These are phyloP conservation scores for Neurospora pannonica DNA, from an alignment of 495 filamentous ascomycete genomes.

Conservation along the genomic window DNA sequence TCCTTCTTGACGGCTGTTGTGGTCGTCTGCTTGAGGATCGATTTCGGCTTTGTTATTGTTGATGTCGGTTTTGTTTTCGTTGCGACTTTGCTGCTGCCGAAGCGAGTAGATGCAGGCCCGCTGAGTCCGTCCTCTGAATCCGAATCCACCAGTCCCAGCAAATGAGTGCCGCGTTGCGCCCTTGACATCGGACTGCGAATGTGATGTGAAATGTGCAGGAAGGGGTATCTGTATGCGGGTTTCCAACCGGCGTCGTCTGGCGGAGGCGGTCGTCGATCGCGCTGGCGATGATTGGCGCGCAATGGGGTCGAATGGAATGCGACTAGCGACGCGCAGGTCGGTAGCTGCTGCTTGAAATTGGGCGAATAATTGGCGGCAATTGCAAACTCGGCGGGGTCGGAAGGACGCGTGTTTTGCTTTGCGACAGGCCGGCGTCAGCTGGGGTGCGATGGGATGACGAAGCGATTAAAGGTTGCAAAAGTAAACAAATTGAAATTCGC, in stretches of 20 bases:
- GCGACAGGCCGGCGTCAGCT: neutral
- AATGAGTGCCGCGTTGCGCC: conserved; percentile 31
- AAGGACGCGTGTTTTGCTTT: neutral
- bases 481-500: conserved; percentile 9
- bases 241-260: neutral
- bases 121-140: conserved; percentile 53
- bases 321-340: conserved; percentile 5
- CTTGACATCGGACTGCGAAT: conserved; percentile 23
- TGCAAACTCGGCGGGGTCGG: neutral
- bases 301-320: conserved; percentile 3
- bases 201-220: neutral
- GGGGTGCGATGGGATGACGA: neutral
- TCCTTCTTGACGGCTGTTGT: neutral
- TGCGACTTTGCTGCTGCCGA: conserved; percentile 25
- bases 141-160: conserved; percentile 57
- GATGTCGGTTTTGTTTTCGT: conserved; percentile 11
- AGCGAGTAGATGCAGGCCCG: conserved; percentile 23
- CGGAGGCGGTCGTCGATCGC: neutral
- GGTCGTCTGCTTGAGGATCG: neutral
- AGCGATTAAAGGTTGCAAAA: neutral
- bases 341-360: neutral
- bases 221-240: neutral
- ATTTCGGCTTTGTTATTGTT: neutral
- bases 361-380: neutral
- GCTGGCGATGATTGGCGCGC: neutral